phyloP scores from a whole-genome alignment of 2,329 filamentous ascomycete genomes.

The Ophiobolus disseminans region DNA sequence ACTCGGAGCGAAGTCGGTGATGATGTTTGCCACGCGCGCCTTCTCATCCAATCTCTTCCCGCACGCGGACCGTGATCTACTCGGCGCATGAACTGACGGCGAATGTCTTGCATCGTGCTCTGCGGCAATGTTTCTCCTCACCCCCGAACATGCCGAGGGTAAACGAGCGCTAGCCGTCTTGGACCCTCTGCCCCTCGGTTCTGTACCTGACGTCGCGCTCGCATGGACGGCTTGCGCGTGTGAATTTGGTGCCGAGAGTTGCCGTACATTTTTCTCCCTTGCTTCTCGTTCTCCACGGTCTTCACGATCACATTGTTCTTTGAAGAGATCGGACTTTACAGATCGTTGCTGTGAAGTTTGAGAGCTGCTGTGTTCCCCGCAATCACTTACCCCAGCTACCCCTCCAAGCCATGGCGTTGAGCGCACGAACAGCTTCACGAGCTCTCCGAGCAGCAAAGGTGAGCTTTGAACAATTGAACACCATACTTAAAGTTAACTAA shows the following conservation, averaged over 20 bases:
- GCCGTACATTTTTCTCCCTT: conserved; percentile 32
- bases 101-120: conserved; percentile 11
- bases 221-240: conserved; percentile 33
- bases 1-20: conserved; percentile 18
- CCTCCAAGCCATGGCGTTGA: conserved; percentile 66
- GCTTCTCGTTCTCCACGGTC: conserved; percentile 10
- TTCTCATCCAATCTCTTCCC: conserved; percentile 2
- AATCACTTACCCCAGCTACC: conserved; percentile 34
- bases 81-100: conserved; percentile 4
- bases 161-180: conserved; percentile 33
- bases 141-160: conserved; percentile 40
- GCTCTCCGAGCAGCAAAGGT: conserved; percentile 71
- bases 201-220: conserved; percentile 29
- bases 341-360: conserved; percentile 19
- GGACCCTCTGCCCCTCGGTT: conserved; percentile 42
- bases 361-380: conserved; percentile 28
- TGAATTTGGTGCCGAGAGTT: conserved; percentile 38
- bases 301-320: conserved; percentile 4
- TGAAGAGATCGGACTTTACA: conserved; percentile 6
- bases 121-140: conserved; percentile 38
- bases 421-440: conserved; percentile 66
- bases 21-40: conserved; percentile 22
- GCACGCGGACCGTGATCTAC: conserved; percentile 15
- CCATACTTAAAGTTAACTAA: conserved; percentile 18
- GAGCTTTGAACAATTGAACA: conserved; percentile 38